Base-by-base conservation (phyloP, 75 land plant genomes). In the Cryptomeria japonica region DNA sequence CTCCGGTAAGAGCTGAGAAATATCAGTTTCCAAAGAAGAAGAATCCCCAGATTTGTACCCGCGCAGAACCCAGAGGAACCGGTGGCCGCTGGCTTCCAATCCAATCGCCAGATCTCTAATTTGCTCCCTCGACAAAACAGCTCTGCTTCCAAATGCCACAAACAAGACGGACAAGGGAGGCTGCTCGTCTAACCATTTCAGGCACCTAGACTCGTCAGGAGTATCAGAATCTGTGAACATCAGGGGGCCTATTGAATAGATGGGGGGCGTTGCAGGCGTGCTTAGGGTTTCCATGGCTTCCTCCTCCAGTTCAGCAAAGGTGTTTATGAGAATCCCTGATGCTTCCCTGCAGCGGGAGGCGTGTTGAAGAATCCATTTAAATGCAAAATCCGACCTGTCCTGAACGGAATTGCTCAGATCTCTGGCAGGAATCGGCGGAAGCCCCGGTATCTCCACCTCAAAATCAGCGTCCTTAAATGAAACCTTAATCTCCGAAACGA, bases 221-320 rank as follows among this genome's bases (percentile, higher is more conserved):
- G n/a, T 34, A 25, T 83, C 25, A 15, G 36, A 80, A 19, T 15
- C 80, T 19, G 85, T 86, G 15, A 88, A 44, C 28, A 51, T 51
- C 55, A 91, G 47, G 28, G 96, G 95, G 4, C 96, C 96, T 47
- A 93, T 47, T 0, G 93, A 88, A 84, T 90, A 92, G 47, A 94
- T 80, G 3, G 89, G 73, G 5, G 90, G 90, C 18, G 0, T 36
- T 49, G 0, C 0, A 10, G 51, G 12, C 51, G 12, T 11, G 11
- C 51, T 49, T n/a, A 95, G 88, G 12, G 94, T 0, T 49, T 49
- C 12, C 12, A 49, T 49, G 51, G 51, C 0, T 49, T 49, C 51
- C 51, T 49, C 51, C 51, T 9, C 51, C 12, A 49, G 51, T 11
- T 49, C 12, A 49, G 12, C 51, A 49, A 49, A 49, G 1, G 12